Evolutionary conservation across 768 basidiomycete genomes (phyloP), one percentile per base, ranked within the genome.

Genomic region (Phlegmacium glaucopus): DNA sequence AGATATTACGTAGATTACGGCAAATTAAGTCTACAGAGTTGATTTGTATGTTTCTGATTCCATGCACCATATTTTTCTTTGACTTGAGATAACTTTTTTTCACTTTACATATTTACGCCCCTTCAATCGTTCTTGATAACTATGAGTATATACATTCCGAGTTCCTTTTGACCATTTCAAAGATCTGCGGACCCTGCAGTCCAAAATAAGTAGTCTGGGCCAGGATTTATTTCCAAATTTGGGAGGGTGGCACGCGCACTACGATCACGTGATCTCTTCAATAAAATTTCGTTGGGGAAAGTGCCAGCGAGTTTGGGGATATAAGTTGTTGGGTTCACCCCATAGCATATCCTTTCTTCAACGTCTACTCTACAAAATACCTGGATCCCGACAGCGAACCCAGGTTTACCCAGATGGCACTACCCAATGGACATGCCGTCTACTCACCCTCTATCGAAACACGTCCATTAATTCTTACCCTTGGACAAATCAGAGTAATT

Each of bases 401-500:
- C 50, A 48, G n/a, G 43, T 36, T n/a, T 44, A 39, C 47, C 48
- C 66, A 53, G 58, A 75, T 74, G 72, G 66, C 70, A 62, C 63
- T 65, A 51, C 50, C 63, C 50, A 72, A 72, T 51, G 71, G 69
- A 58, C 57, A 68, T 46, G 67, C 69, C 55, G 54, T 64, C 49
- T 58, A 53, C 50, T 53, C 63, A 51, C 50, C 56, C 47, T 53
- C 66, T 51, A 79, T 77, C 54, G 56, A 69, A 49, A 74, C 69
- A 55, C 73, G 78, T 53, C 77, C 78, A 46, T 60, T 80, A 58
- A 70, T 77, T 50, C 55, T 79, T 37, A 61, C 73, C 34, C 58
- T 68, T 29, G 77, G 74, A 41, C 69, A 73, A 65, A 69, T 73
- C 73, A 76, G 77, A 76, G 79, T 80, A 49, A 22, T 45, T 75